phyloP scores from a whole-genome alignment of 768 basidiomycete species.

The Cyclocybe aegerita region DNA sequence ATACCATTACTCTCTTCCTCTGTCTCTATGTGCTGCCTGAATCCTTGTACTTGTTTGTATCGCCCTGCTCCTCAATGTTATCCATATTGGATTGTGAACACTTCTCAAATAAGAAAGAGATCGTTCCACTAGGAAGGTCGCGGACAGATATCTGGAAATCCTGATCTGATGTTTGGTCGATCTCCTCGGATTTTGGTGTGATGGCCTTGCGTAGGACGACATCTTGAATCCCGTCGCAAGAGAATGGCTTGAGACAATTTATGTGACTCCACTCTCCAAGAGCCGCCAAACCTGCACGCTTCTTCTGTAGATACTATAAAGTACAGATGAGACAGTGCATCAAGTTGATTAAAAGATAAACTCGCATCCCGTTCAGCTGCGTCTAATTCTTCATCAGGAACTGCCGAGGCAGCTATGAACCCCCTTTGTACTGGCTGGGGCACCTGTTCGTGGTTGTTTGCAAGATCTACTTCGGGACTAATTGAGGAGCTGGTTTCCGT shows the following conservation, averaged over 20 bases:
- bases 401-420: conserved; percentile 66
- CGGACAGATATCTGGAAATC: conserved; percentile 30
- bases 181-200: conserved; percentile 24
- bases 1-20: conserved; percentile 12
- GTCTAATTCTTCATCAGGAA: conserved; percentile 43
- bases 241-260: conserved; percentile 56
- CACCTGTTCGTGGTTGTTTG: background rate
- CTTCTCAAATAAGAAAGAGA: conserved; percentile 78
- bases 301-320: conserved; percentile 62
- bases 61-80: conserved; percentile 9
- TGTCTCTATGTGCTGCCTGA: conserved; percentile 4
- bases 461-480: conserved; percentile 1
- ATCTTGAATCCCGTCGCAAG: conserved; percentile 58
- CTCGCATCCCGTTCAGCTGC: conserved; percentile 56
- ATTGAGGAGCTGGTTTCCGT: conserved; percentile 4
- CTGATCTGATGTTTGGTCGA: conserved; percentile 42
- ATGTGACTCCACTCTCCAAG: conserved; percentile 86
- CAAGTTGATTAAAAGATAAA: background rate
- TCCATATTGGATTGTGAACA: conserved; percentile 13
- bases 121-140: conserved; percentile 61
- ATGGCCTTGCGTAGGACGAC: conserved; percentile 49
- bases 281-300: conserved; percentile 65
- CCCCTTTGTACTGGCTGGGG: conserved; percentile 34
- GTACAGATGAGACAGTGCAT: background rate
- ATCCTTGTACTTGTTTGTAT: background rate